phyloP scores from a whole-genome alignment of 805 yeast species.

The Komagataella pastoris region DNA sequence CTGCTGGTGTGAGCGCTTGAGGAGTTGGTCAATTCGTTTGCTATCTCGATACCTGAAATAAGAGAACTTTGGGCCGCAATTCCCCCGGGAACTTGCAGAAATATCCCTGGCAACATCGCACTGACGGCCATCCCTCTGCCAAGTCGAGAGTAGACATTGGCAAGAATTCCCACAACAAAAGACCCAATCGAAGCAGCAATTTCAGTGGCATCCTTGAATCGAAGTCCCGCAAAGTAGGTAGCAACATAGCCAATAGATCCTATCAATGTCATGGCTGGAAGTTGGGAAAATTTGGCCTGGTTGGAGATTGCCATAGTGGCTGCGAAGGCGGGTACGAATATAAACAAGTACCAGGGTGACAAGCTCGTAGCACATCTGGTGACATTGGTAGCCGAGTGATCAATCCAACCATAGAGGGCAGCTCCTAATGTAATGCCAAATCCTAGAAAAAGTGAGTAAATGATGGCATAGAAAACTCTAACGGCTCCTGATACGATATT shows the following conservation, averaged over 20 bases:
- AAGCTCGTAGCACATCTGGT: constrained; percentile 42
- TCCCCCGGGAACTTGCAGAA: constrained; percentile 91
- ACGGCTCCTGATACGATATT: constrained; percentile 90
- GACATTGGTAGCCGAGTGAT: constrained; percentile 51
- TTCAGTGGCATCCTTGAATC: constrained; percentile 60
- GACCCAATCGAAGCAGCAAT: constrained; percentile 87
- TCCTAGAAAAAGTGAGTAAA: constrained; percentile 80
- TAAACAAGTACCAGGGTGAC: constrained; percentile 44
- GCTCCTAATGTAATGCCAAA: constrained; percentile 93
- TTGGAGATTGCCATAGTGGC: constrained; percentile 53
- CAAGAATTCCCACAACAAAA: constrained; percentile 76
- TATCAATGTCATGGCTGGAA: constrained; percentile 73
- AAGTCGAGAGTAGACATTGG: constrained; percentile 77
- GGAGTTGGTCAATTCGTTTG: constrained; percentile 42
- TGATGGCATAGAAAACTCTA: constrained; percentile 91
- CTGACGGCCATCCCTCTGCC: constrained; percentile 89
- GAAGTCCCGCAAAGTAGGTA: constrained; percentile 63
- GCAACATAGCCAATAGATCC: constrained; percentile 76
- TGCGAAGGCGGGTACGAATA: constrained; percentile 72
- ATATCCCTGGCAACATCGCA: constrained; percentile 91
- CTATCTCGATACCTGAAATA: constrained; percentile 65
- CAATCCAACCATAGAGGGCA: constrained; percentile 91
- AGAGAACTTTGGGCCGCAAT: constrained; percentile 82
- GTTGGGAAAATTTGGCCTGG: constrained; percentile 69
- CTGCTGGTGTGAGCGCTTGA: constrained; percentile 17